These are phyloP conservation scores for Citeromyces siamensis DNA, from an alignment of 1,139 yeast species.

Conservation along the genomic window DNA sequence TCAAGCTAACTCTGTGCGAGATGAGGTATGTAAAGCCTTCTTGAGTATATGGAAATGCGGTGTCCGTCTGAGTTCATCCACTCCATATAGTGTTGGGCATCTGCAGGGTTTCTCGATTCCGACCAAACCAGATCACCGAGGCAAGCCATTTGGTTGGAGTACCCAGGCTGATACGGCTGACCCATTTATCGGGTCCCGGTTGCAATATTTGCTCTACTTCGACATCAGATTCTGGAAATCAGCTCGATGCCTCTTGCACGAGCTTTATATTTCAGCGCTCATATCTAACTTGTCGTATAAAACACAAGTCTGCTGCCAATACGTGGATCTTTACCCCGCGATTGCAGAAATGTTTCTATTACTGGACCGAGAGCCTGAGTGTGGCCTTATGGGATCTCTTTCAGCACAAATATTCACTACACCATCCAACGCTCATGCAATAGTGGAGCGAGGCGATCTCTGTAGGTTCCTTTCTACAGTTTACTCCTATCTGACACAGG, in stretches of 20 bases:
- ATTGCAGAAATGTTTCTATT: conserved; percentile 64
- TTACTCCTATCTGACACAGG: conserved; percentile 49
- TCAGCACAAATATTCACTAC: conserved; percentile 86
- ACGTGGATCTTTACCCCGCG: conserved; percentile 72
- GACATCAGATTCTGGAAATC: conserved; percentile 68
- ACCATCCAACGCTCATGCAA: conserved; percentile 62
- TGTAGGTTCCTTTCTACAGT: conserved; percentile 57
- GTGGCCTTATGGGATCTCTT: conserved; percentile 58
- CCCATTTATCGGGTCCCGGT: conserved; percentile 48
- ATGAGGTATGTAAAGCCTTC: conserved; percentile 42
- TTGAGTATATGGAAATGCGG: conserved; percentile 44
- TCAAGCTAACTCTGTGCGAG: conserved; percentile 32
- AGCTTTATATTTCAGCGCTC: conserved; percentile 56
- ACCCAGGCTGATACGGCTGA: not conserved
- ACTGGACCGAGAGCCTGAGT: conserved; percentile 74
- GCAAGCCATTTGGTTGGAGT: not conserved
- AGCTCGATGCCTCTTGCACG: conserved; percentile 48
- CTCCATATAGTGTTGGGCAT: not conserved
- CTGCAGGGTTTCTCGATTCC: conserved; percentile 8
- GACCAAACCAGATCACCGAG: conserved; percentile 4
- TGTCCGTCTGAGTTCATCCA: conserved; percentile 9
- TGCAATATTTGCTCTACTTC: conserved; percentile 61
- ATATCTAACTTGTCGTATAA: conserved; percentile 55
- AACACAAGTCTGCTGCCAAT: conserved; percentile 56
- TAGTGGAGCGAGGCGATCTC: conserved; percentile 59